phyloP scores from a whole-genome alignment of 2,329 filamentous ascomycete genomes.

The Xylaria sp. region DNA sequence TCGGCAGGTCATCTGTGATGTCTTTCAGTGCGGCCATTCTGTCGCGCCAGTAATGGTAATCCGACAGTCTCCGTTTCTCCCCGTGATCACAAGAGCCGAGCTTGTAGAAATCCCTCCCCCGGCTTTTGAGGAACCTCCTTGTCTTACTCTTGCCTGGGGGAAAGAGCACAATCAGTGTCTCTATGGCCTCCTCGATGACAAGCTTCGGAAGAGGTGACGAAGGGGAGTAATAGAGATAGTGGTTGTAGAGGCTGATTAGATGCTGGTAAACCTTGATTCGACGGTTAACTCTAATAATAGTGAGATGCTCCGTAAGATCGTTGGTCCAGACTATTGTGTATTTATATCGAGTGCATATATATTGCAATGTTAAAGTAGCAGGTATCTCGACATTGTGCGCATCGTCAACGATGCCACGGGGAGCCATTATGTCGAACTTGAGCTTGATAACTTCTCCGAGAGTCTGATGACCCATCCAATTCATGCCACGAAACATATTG shows the following conservation, averaged over 20 bases:
- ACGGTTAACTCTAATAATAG: constrained; percentile 2
- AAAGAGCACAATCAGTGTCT: constrained; percentile 20
- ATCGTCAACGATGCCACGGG: neutral
- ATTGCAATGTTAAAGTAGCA: constrained; percentile 1
- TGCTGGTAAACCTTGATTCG: constrained; percentile 24
- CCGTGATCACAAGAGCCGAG: constrained; percentile 14
- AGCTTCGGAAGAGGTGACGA: neutral
- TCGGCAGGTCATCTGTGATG: neutral
- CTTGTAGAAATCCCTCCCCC: neutral
- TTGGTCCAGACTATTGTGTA: constrained; percentile 6
- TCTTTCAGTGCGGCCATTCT: neutral
- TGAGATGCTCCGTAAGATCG: neutral
- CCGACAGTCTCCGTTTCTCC: constrained; percentile 1
- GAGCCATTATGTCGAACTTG: neutral
- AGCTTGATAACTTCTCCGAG: neutral
- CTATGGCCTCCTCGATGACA: constrained; percentile 19
- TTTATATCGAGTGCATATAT: constrained; percentile 7
- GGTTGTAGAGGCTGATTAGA: constrained; percentile 16
- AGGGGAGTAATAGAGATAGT: neutral
- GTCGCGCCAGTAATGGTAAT: constrained; percentile 13
- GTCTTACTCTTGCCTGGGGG: constrained; percentile 11
- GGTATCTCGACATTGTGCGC: constrained; percentile 12
- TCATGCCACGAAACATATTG: neutral
- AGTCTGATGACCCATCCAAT: neutral
- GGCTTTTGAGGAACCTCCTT: neutral